A percentile compares a stretch with the other conserved stretches of the same genome.
phyloP scores from a whole-genome alignment of 352 stramenopile species.

The Phytophthora palmivora region DNA sequence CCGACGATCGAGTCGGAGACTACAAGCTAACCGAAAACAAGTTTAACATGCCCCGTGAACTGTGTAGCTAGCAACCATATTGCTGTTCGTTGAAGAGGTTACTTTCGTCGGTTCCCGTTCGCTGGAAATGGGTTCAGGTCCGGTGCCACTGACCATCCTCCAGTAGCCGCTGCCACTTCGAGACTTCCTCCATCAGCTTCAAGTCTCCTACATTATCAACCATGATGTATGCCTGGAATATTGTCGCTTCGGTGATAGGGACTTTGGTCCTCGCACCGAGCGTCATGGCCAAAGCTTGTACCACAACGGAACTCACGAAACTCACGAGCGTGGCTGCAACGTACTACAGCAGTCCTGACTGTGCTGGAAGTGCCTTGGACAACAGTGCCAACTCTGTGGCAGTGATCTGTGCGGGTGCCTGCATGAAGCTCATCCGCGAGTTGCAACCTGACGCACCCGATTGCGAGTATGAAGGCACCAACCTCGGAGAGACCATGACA shows the following conservation, averaged over 20 bases:
- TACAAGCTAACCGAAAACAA: constrained; percentile 13
- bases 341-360: constrained; percentile 21
- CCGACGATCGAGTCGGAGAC: constrained; percentile 1
- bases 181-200: neutral
- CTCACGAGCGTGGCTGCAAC: constrained; percentile 10
- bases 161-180: neutral
- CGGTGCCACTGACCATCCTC: neutral
- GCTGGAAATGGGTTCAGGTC: constrained; percentile 2
- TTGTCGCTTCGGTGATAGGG: neutral
- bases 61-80: no score
- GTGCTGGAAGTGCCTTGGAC: constrained; percentile 18
- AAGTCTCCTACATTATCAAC: neutral
- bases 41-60: constrained; percentile 2
- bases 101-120: no score
- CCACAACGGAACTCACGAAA: constrained; percentile 12
- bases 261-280: neutral
- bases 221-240: neutral
- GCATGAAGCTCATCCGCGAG: constrained; percentile 20
- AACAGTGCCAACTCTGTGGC: constrained; percentile 5
- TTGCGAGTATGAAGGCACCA: constrained; percentile 24
- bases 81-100: no score
- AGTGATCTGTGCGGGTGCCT: constrained; percentile 15
- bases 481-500: constrained; percentile 14
- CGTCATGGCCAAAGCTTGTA: neutral
- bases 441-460: constrained; percentile 18